These are phyloP conservation scores for Halophytophthora polymorphica DNA, from an alignment of 352 stramenopile species.

Conservation along the genomic window DNA sequence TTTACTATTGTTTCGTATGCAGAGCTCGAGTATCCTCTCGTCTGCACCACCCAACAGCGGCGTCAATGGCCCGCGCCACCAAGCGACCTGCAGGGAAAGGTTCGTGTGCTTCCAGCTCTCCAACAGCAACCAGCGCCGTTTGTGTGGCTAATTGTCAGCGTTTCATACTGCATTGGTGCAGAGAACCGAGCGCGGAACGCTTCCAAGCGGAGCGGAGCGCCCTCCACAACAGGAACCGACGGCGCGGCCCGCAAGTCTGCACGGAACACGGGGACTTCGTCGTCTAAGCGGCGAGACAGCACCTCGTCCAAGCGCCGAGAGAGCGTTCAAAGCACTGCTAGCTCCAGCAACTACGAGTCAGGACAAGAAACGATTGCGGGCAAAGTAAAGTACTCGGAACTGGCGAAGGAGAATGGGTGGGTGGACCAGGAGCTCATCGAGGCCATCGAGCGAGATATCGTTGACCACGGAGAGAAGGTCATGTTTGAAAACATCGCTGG, in stretches of 20 bases:
- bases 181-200: slow-evolving; percentile 20
- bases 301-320: slow-evolving; percentile 17
- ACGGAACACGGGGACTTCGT: slow-evolving; percentile 3
- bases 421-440: slow-evolving; percentile 82
- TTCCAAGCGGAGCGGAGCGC: slow-evolving; percentile 13
- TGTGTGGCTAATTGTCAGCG: neutral
- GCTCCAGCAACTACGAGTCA: slow-evolving; percentile 17
- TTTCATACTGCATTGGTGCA: neutral
- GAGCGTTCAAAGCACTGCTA: slow-evolving; percentile 30
- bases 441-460: slow-evolving; percentile 85
- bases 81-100: slow-evolving; percentile 13
- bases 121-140: neutral
- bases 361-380: slow-evolving; percentile 33
- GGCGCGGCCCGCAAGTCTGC: slow-evolving; percentile 18
- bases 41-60: too few species aligned
- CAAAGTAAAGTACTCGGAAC: slow-evolving; percentile 75
- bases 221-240: slow-evolving; percentile 3
- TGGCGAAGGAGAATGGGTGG: slow-evolving; percentile 70
- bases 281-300: slow-evolving; percentile 22
- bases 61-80: neutral
- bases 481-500: slow-evolving; percentile 78
- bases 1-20: neutral
- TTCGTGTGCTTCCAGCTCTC: slow-evolving; percentile 1
- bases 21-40: slow-evolving; percentile 14
- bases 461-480: slow-evolving; percentile 66